A percentile compares a stretch with the other conserved stretches of the same genome.
phyloP scores from a whole-genome alignment of 169 alveolate species.

The Cryptosporidium parvum region DNA sequence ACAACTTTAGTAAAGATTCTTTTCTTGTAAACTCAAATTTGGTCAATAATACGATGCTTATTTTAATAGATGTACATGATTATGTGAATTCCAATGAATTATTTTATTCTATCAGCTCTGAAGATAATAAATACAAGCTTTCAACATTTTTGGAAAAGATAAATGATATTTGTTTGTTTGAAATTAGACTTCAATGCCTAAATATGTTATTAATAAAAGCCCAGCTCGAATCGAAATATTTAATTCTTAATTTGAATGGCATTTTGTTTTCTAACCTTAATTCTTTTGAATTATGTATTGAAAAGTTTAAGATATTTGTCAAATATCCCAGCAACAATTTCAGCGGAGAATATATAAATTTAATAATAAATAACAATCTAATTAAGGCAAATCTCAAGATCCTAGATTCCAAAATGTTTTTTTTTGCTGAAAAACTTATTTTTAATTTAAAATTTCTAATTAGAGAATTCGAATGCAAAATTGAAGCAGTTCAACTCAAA shows the following conservation, averaged over 20 bases:
- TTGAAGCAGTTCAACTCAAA: not conserved
- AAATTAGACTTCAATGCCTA: not conserved
- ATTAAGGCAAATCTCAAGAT: constrained; percentile 44
- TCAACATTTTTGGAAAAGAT: not conserved
- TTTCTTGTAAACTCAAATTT: not conserved
- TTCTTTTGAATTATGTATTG: constrained; percentile 61
- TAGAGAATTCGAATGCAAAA: not conserved
- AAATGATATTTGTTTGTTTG: not conserved
- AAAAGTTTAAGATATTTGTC: constrained; percentile 67
- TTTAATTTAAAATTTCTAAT: not conserved
- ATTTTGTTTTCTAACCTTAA: not conserved
- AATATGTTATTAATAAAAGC: not conserved
- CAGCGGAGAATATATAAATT: constrained; percentile 75
- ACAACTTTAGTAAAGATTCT: not conserved
- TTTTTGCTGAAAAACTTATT: not conserved
- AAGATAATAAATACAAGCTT: not conserved
- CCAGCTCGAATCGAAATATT: not conserved
- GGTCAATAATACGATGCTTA: not conserved
- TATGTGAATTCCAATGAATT: not conserved
- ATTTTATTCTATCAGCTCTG: not conserved
- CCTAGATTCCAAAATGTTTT: constrained; percentile 65
- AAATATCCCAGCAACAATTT: constrained; percentile 62
- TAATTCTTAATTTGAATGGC: not conserved
- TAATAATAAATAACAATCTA: constrained; percentile 63
- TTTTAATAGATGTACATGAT: not conserved